A percentile compares a stretch with the other conserved stretches of the same genome.
Conservation (phyloP, 352 stramenopile species). For the Phytophthora meadii region DNA sequence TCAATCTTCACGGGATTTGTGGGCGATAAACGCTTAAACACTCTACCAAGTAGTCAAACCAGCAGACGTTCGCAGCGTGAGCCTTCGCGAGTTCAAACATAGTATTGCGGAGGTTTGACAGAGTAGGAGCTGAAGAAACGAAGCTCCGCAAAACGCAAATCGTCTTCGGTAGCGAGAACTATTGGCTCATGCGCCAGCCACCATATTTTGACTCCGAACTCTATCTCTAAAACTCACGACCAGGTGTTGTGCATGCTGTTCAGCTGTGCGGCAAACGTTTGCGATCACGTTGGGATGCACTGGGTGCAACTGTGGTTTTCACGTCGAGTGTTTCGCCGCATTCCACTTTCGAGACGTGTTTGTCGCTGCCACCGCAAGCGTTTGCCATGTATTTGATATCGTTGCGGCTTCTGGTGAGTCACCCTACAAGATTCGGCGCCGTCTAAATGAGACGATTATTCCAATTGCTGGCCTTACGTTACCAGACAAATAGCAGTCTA, state of each 20-base stretch:
- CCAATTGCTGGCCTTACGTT: not conserved
- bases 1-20: not conserved
- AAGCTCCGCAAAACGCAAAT: not conserved
- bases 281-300: not conserved
- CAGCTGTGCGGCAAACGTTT: not conserved
- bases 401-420: not conserved
- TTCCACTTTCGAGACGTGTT: not conserved
- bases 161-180: not conserved
- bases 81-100: not conserved
- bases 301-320: not conserved
- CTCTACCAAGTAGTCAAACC: not conserved
- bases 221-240: not conserved
- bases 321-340: not conserved
- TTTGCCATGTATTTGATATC: not conserved
- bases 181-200: not conserved
- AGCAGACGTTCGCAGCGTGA: not conserved
- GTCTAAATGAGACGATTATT: not conserved
- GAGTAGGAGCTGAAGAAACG: not conserved
- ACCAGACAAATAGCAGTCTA: not conserved
- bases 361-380: not conserved
- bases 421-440: not conserved
- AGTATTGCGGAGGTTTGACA: not conserved
- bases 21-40: not conserved
- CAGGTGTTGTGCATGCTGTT: not conserved
- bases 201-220: not conserved